phyloP scores from a whole-genome alignment of 2,329 filamentous ascomycete genomes.

The Bipolaris gigantea region DNA sequence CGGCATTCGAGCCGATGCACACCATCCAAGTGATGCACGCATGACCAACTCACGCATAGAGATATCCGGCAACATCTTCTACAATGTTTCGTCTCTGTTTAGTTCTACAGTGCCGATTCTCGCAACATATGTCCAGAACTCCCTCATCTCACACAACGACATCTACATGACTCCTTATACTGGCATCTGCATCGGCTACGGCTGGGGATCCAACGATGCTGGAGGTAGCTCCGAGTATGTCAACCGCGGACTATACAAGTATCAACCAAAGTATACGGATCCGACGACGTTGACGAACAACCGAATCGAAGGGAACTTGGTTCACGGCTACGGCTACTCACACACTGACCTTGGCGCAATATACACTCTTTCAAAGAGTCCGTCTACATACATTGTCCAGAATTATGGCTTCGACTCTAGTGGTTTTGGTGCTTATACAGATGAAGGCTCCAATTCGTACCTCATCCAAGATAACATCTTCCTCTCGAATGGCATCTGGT shows the following conservation, averaged over 20 bases:
- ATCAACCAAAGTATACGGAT: slow-evolving; percentile 17
- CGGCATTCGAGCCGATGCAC: slow-evolving; percentile 16
- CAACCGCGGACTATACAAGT: slow-evolving; percentile 19
- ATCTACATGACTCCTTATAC: slow-evolving; percentile 19
- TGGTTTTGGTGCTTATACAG: slow-evolving; percentile 17
- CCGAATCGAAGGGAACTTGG: slow-evolving; percentile 12
- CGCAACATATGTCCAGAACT: slow-evolving; percentile 14
- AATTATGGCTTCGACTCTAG: slow-evolving; percentile 18
- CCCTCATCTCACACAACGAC: slow-evolving; percentile 17
- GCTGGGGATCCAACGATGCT: slow-evolving; percentile 18
- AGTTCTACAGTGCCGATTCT: slow-evolving; percentile 20
- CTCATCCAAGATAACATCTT: slow-evolving; percentile 12
- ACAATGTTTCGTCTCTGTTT: slow-evolving; percentile 17
- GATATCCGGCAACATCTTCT: slow-evolving; percentile 20
- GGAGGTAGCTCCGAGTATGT: slow-evolving; percentile 18
- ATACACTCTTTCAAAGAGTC: slow-evolving; percentile 18
- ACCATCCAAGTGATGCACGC: slow-evolving; percentile 16
- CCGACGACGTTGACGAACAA: slow-evolving; percentile 15
- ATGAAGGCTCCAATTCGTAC: slow-evolving; percentile 18
- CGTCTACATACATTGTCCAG: slow-evolving; percentile 10
- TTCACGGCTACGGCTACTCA: slow-evolving; percentile 17
- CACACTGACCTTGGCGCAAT: slow-evolving; percentile 18
- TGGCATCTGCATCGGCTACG: slow-evolving; percentile 15
- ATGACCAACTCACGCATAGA: slow-evolving; percentile 17
- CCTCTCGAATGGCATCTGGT: slow-evolving; percentile 13